Conservation (phyloP, 371 early-diverging fungal species). For the Dichotomocladium elegans region DNA sequence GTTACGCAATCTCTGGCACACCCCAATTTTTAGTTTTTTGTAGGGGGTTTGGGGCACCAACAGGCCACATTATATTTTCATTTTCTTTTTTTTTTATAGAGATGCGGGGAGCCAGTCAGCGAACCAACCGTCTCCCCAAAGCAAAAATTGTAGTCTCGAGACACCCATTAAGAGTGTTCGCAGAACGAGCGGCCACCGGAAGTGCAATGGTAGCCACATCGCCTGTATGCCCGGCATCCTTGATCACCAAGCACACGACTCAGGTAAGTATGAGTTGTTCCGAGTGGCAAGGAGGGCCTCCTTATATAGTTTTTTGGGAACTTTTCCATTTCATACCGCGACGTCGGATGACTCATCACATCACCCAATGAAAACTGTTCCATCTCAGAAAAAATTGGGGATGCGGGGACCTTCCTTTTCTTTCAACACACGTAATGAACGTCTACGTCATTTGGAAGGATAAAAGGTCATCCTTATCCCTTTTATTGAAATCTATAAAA, state of each 20-base stretch:
- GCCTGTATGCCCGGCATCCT: slow-evolving; percentile 34
- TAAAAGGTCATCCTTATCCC: too few relatives aligned
- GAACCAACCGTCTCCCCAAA: slow-evolving; percentile 42
- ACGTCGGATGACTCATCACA: too few relatives aligned
- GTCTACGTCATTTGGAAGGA: too few relatives aligned
- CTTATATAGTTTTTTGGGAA: slow-evolving; percentile 30
- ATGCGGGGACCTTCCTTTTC: too few relatives aligned
- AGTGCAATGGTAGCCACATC: slow-evolving; percentile 40
- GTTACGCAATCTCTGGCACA: too few relatives aligned
- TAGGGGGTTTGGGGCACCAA: too few relatives aligned
- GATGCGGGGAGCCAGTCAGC: slow-evolving; percentile 28
- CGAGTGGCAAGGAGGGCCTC: slow-evolving; percentile 1
- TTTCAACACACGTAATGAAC: too few relatives aligned
- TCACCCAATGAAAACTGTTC: too few relatives aligned
- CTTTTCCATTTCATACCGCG: too few relatives aligned
- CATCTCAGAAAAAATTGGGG: too few relatives aligned
- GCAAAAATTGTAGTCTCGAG: slow-evolving; percentile 52
- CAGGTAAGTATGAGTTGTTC: slow-evolving; percentile 49
- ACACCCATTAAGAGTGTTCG: slow-evolving; percentile 46
- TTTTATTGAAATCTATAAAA: too few relatives aligned
- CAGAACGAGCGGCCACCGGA: slow-evolving; percentile 30
- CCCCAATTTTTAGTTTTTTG: too few relatives aligned
- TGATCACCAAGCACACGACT: slow-evolving; percentile 43
- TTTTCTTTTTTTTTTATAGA: slow-evolving; percentile 23
- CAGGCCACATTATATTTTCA: slow-evolving; percentile 12